Percentiles rank a stretch among this genome's conserved stretches.
These are phyloP conservation scores for Lathyrus sativus DNA, from an alignment of 306 rosid species.

Conservation along the genomic window DNA sequence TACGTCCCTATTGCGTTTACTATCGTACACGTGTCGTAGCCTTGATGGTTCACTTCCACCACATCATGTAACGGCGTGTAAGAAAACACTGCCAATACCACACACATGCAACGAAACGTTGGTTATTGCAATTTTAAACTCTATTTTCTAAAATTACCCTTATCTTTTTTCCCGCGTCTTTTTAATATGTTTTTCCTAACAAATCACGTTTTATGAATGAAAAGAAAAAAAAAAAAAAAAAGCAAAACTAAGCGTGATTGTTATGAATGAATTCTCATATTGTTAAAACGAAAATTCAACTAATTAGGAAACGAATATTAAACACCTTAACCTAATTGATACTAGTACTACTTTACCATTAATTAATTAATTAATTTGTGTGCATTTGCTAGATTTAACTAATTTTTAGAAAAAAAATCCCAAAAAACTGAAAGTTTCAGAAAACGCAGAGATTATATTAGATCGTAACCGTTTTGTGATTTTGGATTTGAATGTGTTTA, in stretches of 20 bases:
- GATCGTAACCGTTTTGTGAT: background rate
- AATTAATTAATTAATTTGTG: background rate
- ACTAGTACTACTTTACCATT: background rate
- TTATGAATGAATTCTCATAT: background rate
- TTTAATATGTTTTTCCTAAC: background rate
- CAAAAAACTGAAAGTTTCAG: background rate
- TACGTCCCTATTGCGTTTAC: constrained; percentile 49
- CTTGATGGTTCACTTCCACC: constrained; percentile 59
- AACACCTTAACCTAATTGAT: background rate
- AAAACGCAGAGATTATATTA: background rate
- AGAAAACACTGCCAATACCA: constrained; percentile 60
- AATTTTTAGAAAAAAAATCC: background rate
- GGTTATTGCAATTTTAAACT: background rate
- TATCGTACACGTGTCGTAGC: constrained; percentile 53
- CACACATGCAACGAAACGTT: background rate
- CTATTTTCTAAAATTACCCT: constrained; percentile 4
- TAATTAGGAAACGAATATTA: constrained; percentile 17
- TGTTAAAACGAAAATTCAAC: background rate
- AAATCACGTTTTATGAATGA: background rate
- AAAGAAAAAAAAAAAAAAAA: background rate
- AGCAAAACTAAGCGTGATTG: background rate
- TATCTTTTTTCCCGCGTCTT: background rate
- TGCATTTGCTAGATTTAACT: background rate
- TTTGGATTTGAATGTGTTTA: background rate
- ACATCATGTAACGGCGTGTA: constrained; percentile 79